Base-by-base conservation (phyloP, 495 filamentous ascomycete genomes). In the Jackrogersella multiformis region DNA sequence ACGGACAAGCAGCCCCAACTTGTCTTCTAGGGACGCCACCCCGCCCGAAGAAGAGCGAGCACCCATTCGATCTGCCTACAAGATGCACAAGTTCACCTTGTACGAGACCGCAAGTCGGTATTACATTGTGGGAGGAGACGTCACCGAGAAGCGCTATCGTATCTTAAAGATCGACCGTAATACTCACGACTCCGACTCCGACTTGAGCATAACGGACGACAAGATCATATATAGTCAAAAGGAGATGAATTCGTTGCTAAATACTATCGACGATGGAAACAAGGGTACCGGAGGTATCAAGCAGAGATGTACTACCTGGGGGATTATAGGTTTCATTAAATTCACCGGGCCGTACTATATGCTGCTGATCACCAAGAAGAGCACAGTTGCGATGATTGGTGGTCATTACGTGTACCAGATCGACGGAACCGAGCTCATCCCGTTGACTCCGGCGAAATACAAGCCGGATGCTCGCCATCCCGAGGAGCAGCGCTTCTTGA, bases 321-420 rank as follows among this genome's bases (percentile, higher is more conserved):
- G 95, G 21, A 80, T 99, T 24, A 81, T 99, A 21, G 95, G 95
- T 1, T 98, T 99, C 73, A 93, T 99, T 70, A 85, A 91, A 55
- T 97, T 99, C 73, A 99, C 95, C 5, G 94, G 92, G 5, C 88
- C 91, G n/a, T 97, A 93, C 74, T 99, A 99, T 68, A 98, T 99
- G 94, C 84, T 98, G 6, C 76, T 98, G 42, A 92, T 97, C 69
- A 99, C 94, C 39, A 98, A 98, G 78, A 87, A 94, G 76, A 94
- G 92, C 74, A 94, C 96, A 56, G 93, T 97, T 2, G 96, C 94
- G 38, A 92, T 97, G 89, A 87, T 99, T 35, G 95, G 95, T 34
- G 95, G 95, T 10, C 95, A 99, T 75, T 97, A 95, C 73, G 81
- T 97, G 51, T 97, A 97, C 70, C 92, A 97, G 77, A 86, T 98